Base-by-base conservation (phyloP, 768 basidiomycete genomes). In the Calocybe indica region DNA sequence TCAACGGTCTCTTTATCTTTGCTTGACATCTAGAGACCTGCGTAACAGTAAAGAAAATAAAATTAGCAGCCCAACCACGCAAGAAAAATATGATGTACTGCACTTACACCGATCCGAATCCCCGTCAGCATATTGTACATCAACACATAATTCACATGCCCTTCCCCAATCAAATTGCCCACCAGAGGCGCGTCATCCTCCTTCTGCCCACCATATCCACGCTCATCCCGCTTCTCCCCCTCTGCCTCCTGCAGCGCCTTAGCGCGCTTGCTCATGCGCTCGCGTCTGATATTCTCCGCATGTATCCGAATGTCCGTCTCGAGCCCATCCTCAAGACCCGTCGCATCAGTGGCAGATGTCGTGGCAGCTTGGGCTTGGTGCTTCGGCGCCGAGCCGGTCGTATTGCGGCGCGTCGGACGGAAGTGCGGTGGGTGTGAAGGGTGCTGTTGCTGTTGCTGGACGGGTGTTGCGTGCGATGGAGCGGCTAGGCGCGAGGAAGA, bases 81-180 rank as follows among this genome's bases (percentile, higher is more conserved):
- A 39, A 35, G 31, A 30, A 46, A 36, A 31, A 22, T 22, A 22
- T 22, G 22, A 22, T 22, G 22, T 22, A 53, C 14, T 12, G 15
- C 9, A 74, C 87, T 61, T 57, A 92, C 94, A 29, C 85, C 94
- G 56, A 93, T 92, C 37, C 96, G 81, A 52, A 99, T 99, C 5
- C 96, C 96, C 4, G 96, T 99, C 58, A 99, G 75, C 96, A 99
- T 99, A 72, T 99, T 98, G 72, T 98, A 99, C 96, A 98, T 98
- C 59, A 99, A 71, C 49, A 98, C 90, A 57, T 97, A 99, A 71
- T 99, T 99, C 65, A 88, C 94, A 67, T 99, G 96, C 58, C 83
- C 95, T 63, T 97, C 94, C n/a, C 92, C 91, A 54, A 99, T 96
- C 55, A 98, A 69, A 63, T 98, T 98, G 1, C 96, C 96, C 0